These are phyloP conservation scores for Aspergillus costaricaensis DNA, from an alignment of 2,329 filamentous ascomycete genomes.

Conservation along the genomic window DNA sequence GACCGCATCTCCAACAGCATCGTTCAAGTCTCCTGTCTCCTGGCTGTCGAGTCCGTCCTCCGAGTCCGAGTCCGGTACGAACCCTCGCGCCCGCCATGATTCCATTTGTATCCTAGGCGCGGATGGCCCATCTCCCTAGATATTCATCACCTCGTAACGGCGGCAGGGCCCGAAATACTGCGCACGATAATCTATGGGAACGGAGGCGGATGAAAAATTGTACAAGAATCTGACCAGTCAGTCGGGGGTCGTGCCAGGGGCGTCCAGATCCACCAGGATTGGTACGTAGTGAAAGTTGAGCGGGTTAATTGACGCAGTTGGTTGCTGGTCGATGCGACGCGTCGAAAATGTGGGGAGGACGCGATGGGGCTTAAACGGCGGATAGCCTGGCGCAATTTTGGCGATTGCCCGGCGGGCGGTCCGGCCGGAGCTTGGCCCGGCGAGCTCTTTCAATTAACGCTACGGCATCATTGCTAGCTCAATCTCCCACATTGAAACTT, in stretches of 20 bases:
- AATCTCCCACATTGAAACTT: slow-evolving; percentile 3
- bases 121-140: slow-evolving; percentile 40
- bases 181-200: not conserved
- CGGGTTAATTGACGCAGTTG: slow-evolving; percentile 1
- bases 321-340: slow-evolving; percentile 21
- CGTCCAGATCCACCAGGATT: not conserved
- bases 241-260: not conserved
- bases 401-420: slow-evolving; percentile 20
- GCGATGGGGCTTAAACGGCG: slow-evolving; percentile 21
- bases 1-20: slow-evolving; percentile 13
- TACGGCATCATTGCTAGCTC: slow-evolving; percentile 1
- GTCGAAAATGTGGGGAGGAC: slow-evolving; percentile 31
- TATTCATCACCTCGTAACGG: slow-evolving; percentile 25
- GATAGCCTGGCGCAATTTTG: slow-evolving; percentile 20
- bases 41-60: slow-evolving; percentile 46
- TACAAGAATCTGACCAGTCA: not conserved
- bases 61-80: slow-evolving; percentile 55
- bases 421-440: slow-evolving; percentile 13
- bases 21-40: slow-evolving; percentile 20
- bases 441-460: slow-evolving; percentile 3
- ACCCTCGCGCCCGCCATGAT: slow-evolving; percentile 54
- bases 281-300: not conserved
- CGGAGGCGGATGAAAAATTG: not conserved
- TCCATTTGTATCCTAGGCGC: slow-evolving; percentile 43
- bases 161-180: not conserved